These are phyloP conservation scores for Sherardia arvensis DNA, from an alignment of 257 asterid species.

Conservation along the genomic window DNA sequence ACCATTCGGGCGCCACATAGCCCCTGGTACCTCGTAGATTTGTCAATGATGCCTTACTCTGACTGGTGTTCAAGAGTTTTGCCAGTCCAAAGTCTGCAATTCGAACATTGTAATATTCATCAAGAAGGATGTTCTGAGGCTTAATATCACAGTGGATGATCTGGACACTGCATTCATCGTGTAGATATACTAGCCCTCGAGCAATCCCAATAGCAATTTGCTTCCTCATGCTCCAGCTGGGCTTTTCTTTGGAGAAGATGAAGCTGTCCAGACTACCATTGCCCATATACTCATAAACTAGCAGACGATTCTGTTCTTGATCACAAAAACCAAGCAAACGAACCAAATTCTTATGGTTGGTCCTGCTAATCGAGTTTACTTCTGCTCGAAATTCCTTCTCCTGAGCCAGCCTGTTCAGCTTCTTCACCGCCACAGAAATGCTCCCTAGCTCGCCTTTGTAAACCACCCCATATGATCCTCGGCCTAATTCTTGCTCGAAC, in stretches of 20 bases:
- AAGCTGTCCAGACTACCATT: slow-evolving; percentile 20
- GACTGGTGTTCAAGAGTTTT: slow-evolving; percentile 17
- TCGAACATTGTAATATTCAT: slow-evolving; percentile 17
- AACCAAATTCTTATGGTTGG: slow-evolving; percentile 37
- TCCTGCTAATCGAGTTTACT: slow-evolving; percentile 30
- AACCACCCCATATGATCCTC: slow-evolving; percentile 26
- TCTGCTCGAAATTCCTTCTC: slow-evolving; percentile 31
- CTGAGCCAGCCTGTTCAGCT: slow-evolving; percentile 17
- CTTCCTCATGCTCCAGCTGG: slow-evolving; percentile 42
- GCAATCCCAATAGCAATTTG: slow-evolving; percentile 36
- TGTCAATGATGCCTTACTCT: neutral
- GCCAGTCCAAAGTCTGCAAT: slow-evolving; percentile 36
- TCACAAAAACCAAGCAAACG: slow-evolving; percentile 24
- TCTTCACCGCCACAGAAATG: slow-evolving; percentile 20
- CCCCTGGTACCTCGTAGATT: neutral
- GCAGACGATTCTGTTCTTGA: slow-evolving; percentile 7
- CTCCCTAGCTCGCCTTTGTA: slow-evolving; percentile 14
- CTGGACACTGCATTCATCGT: neutral
- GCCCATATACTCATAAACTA: slow-evolving; percentile 24
- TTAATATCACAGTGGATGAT: neutral
- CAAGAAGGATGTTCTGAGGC: slow-evolving; percentile 26
- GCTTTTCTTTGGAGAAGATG: slow-evolving; percentile 23
- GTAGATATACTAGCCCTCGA: neutral
- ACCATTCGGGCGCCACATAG: slow-evolving; percentile 17
- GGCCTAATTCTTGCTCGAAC: slow-evolving; percentile 27